These are phyloP conservation scores for Chimonanthus praecox DNA, from an alignment of 164 flowering plant species.

Conservation along the genomic window DNA sequence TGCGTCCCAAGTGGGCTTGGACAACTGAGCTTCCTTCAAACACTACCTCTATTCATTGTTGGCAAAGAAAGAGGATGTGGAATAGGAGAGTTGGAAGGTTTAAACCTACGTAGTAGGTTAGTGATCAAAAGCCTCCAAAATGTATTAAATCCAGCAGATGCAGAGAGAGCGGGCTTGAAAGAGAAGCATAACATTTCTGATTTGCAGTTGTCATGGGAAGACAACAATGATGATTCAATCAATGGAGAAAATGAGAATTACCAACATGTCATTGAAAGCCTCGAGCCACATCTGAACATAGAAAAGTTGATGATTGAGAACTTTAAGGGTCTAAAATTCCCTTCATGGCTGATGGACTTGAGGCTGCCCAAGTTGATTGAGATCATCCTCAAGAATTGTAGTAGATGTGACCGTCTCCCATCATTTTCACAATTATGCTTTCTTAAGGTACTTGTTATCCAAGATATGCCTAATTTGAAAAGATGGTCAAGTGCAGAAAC, in stretches of 20 bases:
- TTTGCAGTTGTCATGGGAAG: neutral
- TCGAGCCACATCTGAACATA: slow-evolving; percentile 20
- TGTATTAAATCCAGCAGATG: neutral
- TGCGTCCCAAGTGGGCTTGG: slow-evolving; percentile 1
- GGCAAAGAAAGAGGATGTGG: neutral
- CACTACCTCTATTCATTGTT: slow-evolving; percentile 18
- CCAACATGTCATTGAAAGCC: slow-evolving; percentile 6
- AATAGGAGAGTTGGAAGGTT: neutral
- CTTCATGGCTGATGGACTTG: slow-evolving; percentile 15
- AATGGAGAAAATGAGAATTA: neutral
- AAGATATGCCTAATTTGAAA: slow-evolving; percentile 8
- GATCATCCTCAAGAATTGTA: slow-evolving; percentile 15
- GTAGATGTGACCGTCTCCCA: slow-evolving; percentile 11
- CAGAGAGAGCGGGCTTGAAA: neutral
- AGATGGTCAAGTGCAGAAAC: slow-evolving; percentile 8
- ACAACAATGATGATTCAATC: too few relatives aligned
- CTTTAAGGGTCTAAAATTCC: slow-evolving; percentile 17
- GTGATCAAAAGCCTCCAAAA: slow-evolving; percentile 1
- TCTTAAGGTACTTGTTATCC: slow-evolving; percentile 10
- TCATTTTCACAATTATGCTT: slow-evolving; percentile 17
- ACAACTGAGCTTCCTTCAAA: slow-evolving; percentile 6
- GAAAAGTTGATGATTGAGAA: slow-evolving; percentile 11
- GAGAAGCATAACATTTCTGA: neutral
- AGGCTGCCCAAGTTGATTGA: slow-evolving; percentile 4
- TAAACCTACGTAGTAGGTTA: slow-evolving; percentile 4